Evolutionary conservation across 139 green algal genomes (phyloP), one percentile per base, ranked within the genome.

Genomic region (Yamagishiella unicocca): DNA sequence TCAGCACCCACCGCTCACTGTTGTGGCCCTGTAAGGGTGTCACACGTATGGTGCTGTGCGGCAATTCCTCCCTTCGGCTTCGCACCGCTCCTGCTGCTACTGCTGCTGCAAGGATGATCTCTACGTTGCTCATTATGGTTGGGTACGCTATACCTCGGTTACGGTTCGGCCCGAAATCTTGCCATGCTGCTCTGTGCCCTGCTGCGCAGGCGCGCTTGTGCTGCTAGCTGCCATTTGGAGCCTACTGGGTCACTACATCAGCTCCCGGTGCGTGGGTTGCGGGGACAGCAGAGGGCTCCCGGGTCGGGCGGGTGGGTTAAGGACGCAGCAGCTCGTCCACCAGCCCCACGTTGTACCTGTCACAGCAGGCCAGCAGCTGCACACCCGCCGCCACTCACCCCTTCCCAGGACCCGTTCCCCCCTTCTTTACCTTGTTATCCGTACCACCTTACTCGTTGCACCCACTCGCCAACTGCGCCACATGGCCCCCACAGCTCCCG

Each of bases 161-260:
- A n/a, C n/a, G n/a, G n/a, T n/a, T n/a, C n/a, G 50, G 12, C 50
- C 50, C 50, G 50, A 58, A 58, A 58, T 17, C 50, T 25, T 25
- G 17, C 50, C 50, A 58, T 25, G 12, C 50, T 17, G 12, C 50
- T 25, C 50, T 12, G 50, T 58, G 17, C 50, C 64, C 64, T 2
- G n/a, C n/a, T n/a, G n/a, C 24, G 45, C 74, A 93, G 93, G 87
- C 35, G 79, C 95, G 1, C 82, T 96, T 70, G 92, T 96, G 67
- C 70, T 94, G 9, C 90, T 96, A 50, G 93, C 95, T 40, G 81
- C 95, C 7, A 31, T 93, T 22, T 96, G 93, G 90, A 86, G 79
- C 72, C 88, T 95, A 4, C 29, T 94, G 33, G 94, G 92, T 2
- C 92, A 94, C 67, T 80, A 91, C 5, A 40, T 96, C 42, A 91